phyloP scores from a whole-genome alignment of 2,329 filamentous ascomycete species.

The Mariannaea sp. region DNA sequence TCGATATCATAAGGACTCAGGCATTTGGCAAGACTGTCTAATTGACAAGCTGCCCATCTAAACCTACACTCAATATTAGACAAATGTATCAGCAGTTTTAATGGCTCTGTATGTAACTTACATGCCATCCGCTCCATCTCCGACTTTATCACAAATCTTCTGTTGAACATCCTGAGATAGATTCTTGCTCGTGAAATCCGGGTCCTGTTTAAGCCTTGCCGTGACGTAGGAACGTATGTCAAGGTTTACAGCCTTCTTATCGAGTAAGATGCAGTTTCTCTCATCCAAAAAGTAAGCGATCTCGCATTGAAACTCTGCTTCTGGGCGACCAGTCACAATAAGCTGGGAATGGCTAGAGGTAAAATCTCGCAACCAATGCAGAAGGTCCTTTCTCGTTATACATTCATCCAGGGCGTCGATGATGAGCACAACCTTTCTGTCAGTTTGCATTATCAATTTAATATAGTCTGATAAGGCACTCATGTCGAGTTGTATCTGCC shows the following conservation, averaged over 20 bases:
- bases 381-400: slow-evolving; percentile 22
- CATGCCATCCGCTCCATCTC: slow-evolving; percentile 38
- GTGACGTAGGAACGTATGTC: slow-evolving; percentile 26
- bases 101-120: slow-evolving; percentile 23
- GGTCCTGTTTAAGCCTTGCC: slow-evolving; percentile 21
- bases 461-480: too few species aligned
- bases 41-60: slow-evolving; percentile 37
- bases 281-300: slow-evolving; percentile 17
- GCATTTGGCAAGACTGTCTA: slow-evolving; percentile 33
- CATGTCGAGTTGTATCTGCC: too few species aligned
- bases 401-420: slow-evolving; percentile 36
- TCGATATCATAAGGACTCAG: slow-evolving; percentile 13
- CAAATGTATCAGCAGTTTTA: too few species aligned
- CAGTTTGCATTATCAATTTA: too few species aligned
- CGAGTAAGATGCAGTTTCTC: slow-evolving; percentile 23
- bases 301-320: slow-evolving; percentile 21
- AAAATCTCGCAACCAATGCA: slow-evolving; percentile 25
- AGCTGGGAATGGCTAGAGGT: slow-evolving; percentile 15
- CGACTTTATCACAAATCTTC: slow-evolving; percentile 18
- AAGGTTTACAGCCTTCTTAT: slow-evolving; percentile 23
- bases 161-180: slow-evolving; percentile 17
- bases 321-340: slow-evolving; percentile 27
- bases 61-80: slow-evolving; percentile 29
- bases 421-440: background rate
- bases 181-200: slow-evolving; percentile 23